Conservation (phyloP, 495 filamentous ascomycete genomes). For the Penicillium taxi region DNA sequence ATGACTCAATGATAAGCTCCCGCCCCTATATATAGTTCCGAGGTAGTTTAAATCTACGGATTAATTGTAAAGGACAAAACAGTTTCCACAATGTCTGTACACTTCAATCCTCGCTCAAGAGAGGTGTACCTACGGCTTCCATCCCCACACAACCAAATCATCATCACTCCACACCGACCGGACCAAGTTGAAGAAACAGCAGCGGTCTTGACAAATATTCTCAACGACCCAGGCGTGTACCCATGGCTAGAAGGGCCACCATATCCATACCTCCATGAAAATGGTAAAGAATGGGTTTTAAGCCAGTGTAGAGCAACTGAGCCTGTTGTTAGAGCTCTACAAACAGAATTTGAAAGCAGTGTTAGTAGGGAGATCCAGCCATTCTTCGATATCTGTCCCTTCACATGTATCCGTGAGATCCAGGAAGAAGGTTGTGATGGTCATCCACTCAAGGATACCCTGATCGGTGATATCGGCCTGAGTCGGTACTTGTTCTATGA, state of each 20-base stretch:
- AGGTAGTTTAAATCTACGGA: too few species aligned
- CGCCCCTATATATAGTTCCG: not conserved
- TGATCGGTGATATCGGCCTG: slow-evolving; percentile 18
- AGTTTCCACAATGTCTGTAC: slow-evolving; percentile 5
- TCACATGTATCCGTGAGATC: slow-evolving; percentile 20
- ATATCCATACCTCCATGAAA: slow-evolving; percentile 13
- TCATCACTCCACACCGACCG: slow-evolving; percentile 21
- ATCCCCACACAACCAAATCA: slow-evolving; percentile 19
- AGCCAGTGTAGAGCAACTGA: not conserved
- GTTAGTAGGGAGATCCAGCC: not conserved
- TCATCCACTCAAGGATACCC: slow-evolving; percentile 7
- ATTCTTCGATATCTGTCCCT: slow-evolving; percentile 18
- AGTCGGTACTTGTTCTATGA: slow-evolving; percentile 22
- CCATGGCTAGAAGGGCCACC: slow-evolving; percentile 15
- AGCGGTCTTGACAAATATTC: not conserved
- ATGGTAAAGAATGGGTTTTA: slow-evolving; percentile 12
- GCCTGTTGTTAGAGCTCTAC: slow-evolving; percentile 1
- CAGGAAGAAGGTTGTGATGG: slow-evolving; percentile 3
- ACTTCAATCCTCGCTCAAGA: slow-evolving; percentile 9
- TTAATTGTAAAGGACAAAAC: too few species aligned
- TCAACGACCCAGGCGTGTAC: slow-evolving; percentile 18
- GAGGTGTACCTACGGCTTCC: slow-evolving; percentile 23
- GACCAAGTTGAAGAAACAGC: slow-evolving; percentile 5
- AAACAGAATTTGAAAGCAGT: slow-evolving; percentile 1
- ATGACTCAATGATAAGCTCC: too few species aligned